Conservation (phyloP, 768 basidiomycete species). For the Cystoderma amianthinum region DNA sequence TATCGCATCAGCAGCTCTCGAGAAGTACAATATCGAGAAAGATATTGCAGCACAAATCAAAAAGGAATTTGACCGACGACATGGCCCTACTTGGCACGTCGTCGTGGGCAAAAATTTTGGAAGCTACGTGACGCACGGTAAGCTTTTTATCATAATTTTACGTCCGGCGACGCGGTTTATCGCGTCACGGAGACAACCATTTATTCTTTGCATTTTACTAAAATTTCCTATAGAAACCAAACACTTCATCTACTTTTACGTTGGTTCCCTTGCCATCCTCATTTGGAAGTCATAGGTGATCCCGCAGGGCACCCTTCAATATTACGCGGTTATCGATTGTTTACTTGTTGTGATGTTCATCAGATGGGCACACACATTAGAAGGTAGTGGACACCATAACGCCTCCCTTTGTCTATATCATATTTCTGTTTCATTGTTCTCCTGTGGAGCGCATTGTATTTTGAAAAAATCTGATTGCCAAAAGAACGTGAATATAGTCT, state of each 20-base stretch:
- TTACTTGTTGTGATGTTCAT: slow-evolving; percentile 1
- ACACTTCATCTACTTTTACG: slow-evolving; percentile 98
- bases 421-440: background rate
- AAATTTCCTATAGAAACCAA: slow-evolving; percentile 69
- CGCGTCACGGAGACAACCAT: slow-evolving; percentile 3
- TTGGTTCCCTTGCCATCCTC: slow-evolving; percentile 88
- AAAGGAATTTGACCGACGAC: slow-evolving; percentile 92
- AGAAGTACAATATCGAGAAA: slow-evolving; percentile 93
- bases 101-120: slow-evolving; percentile 99
- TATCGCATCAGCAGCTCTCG: slow-evolving; percentile 76
- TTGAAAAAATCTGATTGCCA: background rate
- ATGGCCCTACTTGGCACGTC: slow-evolving; percentile 96
- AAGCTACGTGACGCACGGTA: slow-evolving; percentile 95
- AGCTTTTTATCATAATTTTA: slow-evolving; percentile 18
- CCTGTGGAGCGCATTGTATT: too few relatives aligned
- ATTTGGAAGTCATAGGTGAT: slow-evolving; percentile 87
- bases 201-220: slow-evolving; percentile 5
- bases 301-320: background rate
- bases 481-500: slow-evolving; percentile 16
- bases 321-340: background rate
- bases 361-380: background rate
- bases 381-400: background rate
- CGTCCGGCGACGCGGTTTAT: slow-evolving; percentile 5
- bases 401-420: background rate
- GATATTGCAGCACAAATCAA: slow-evolving; percentile 98